Percentiles rank a stretch among this genome's conserved stretches.
phyloP scores from a whole-genome alignment of 2,329 filamentous ascomycete species.

The Colletotrichum chrysophilum region DNA sequence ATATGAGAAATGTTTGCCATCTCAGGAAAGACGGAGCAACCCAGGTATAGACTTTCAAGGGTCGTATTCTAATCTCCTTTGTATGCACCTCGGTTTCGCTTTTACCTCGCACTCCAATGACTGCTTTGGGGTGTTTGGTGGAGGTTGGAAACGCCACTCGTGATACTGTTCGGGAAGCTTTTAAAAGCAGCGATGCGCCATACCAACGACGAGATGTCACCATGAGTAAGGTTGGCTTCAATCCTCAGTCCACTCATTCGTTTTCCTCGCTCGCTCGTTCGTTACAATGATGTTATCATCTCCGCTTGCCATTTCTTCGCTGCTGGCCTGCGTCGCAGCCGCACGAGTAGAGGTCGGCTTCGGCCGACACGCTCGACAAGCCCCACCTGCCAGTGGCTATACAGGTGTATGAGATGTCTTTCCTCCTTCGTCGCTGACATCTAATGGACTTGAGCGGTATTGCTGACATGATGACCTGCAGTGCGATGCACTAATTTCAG shows the following conservation, averaged over 20 bases:
- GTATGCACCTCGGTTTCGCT: too few relatives aligned
- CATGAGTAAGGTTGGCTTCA: neutral
- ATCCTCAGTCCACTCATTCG: neutral
- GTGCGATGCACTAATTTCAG: neutral
- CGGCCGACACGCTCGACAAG: neutral
- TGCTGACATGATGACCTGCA: neutral
- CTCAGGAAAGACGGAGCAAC: too few relatives aligned
- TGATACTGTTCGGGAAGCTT: neutral
- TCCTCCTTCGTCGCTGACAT: neutral
- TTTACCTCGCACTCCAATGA: neutral
- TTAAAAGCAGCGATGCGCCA: neutral
- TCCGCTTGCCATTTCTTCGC: neutral
- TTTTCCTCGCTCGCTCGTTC: neutral
- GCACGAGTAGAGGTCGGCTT: neutral
- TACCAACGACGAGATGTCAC: neutral
- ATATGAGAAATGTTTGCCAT: too few relatives aligned
- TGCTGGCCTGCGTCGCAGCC: neutral
- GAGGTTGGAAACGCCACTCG: neutral
- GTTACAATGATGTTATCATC: neutral
- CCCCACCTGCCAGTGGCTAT: neutral
- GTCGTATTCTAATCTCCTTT: too few relatives aligned
- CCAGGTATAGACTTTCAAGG: too few relatives aligned
- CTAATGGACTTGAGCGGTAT: neutral
- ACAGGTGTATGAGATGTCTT: neutral
- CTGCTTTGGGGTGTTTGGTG: neutral